Conservation (phyloP, 1,139 yeast species). For the Eremothecium coryli region DNA sequence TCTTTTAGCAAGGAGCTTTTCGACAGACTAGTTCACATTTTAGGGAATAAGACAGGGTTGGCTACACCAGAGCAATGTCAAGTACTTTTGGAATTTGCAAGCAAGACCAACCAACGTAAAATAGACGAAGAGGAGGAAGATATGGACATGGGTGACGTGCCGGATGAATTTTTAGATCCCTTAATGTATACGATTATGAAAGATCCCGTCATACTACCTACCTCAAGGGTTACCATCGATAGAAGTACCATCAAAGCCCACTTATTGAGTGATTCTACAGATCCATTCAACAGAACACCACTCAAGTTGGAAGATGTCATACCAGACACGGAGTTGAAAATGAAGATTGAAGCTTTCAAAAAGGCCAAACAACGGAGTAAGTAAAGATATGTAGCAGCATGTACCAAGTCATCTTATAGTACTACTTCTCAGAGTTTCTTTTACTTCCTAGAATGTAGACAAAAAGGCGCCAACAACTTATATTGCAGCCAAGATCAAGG, state of each 20-base stretch:
- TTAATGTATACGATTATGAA: slow-evolving; percentile 92
- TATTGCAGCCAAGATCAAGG: no score
- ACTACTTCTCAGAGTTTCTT: no score
- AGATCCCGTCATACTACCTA: slow-evolving; percentile 88
- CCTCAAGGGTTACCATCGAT: slow-evolving; percentile 77
- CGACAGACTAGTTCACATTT: slow-evolving; percentile 58
- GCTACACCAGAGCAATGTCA: slow-evolving; percentile 47
- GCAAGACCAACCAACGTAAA: slow-evolving; percentile 52
- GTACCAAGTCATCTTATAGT: no score
- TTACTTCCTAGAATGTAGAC: no score
- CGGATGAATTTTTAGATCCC: slow-evolving; percentile 95
- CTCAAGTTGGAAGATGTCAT: slow-evolving; percentile 78
- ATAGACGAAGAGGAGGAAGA: slow-evolving; percentile 71
- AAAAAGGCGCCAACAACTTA: no score
- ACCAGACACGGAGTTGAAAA: slow-evolving; percentile 61
- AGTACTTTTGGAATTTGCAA: slow-evolving; percentile 47
- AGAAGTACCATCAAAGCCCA: slow-evolving; percentile 89
- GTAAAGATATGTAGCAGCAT: no score
- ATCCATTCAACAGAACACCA: slow-evolving; percentile 93
- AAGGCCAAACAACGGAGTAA: slow-evolving; percentile 30
- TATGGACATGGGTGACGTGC: slow-evolving; percentile 81
- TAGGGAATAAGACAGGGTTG: slow-evolving; percentile 44
- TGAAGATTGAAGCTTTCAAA: slow-evolving; percentile 53
- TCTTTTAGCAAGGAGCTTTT: slow-evolving; percentile 66
- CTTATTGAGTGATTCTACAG: slow-evolving; percentile 86